A percentile compares a stretch with the other conserved stretches of the same genome.
Conservation (phyloP, 352 stramenopile genomes). For the Phytopythium delawarense region DNA sequence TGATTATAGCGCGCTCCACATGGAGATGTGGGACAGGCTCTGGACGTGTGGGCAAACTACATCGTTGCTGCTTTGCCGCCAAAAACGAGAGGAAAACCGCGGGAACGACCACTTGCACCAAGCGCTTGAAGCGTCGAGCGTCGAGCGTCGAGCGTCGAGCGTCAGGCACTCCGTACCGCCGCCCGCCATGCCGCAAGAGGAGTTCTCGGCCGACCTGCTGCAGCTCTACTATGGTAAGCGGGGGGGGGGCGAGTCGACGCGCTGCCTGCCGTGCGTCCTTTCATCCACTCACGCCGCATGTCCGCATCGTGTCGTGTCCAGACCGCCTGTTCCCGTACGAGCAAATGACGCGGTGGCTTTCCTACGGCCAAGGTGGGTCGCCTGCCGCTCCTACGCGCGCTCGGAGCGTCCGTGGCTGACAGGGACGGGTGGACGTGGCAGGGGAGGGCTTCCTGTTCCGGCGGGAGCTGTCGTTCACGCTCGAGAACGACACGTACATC, state of each 20-base stretch:
- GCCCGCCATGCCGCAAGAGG: slow-evolving; percentile 51
- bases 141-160: not conserved
- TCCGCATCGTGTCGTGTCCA: slow-evolving; percentile 10
- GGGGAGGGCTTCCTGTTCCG: slow-evolving; percentile 81
- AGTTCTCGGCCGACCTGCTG: slow-evolving; percentile 83
- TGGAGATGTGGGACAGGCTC: too few species aligned
- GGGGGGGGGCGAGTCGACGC: not conserved
- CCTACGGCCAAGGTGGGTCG: slow-evolving; percentile 66
- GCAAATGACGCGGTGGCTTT: slow-evolving; percentile 81
- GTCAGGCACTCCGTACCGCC: too few species aligned
- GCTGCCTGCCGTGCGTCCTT: not conserved
- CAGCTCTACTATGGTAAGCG: slow-evolving; percentile 81
- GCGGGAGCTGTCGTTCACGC: slow-evolving; percentile 98
- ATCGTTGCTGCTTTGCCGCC: slow-evolving; percentile 1
- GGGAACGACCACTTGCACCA: not conserved
- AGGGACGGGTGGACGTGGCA: slow-evolving; percentile 8
- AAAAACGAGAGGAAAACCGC: slow-evolving; percentile 3
- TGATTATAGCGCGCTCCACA: too few species aligned
- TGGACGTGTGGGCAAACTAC: too few species aligned
- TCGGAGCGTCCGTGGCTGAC: not conserved
- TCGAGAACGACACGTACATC: slow-evolving; percentile 99
- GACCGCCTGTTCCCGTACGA: slow-evolving; percentile 86
- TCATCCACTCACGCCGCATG: not conserved
- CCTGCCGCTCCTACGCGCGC: not conserved
- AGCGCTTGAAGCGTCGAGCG: not conserved